Conservation (phyloP, 192 early-diverging fungal genomes). For the Martensiomyces pterosporus region DNA sequence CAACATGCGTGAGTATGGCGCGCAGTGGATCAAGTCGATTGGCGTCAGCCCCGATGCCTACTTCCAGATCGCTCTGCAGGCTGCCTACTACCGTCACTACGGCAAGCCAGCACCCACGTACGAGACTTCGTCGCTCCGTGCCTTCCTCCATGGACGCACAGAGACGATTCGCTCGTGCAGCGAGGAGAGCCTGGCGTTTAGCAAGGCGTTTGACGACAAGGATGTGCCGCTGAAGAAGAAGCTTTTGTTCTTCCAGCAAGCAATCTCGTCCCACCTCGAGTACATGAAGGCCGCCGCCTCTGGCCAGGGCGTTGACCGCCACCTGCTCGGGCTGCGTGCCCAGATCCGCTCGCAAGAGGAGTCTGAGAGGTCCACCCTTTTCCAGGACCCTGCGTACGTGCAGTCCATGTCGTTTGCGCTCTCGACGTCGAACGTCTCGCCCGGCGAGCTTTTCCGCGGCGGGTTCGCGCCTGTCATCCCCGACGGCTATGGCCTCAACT, state of each 20-base stretch:
- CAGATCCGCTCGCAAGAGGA: slow-evolving; percentile 65
- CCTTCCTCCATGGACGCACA: slow-evolving; percentile 81
- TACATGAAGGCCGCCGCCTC: slow-evolving; percentile 72
- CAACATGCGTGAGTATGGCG: slow-evolving; percentile 71
- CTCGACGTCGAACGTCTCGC: slow-evolving; percentile 78
- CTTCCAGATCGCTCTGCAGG: slow-evolving; percentile 86
- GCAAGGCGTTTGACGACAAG: slow-evolving; percentile 69
- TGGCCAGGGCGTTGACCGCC: slow-evolving; percentile 88
- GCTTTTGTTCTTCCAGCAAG: slow-evolving; percentile 56
- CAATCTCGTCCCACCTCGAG: slow-evolving; percentile 63
- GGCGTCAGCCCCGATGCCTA: slow-evolving; percentile 85
- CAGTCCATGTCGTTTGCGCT: slow-evolving; percentile 75
- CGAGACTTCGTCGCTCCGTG: slow-evolving; percentile 69
- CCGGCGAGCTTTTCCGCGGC: slow-evolving; percentile 64
- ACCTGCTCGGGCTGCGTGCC: slow-evolving; percentile 77
- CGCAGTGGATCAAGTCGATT: slow-evolving; percentile 77
- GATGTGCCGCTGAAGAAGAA: slow-evolving; percentile 44
- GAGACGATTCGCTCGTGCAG: slow-evolving; percentile 87
- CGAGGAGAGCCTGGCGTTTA: slow-evolving; percentile 72
- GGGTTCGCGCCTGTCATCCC: slow-evolving; percentile 83
- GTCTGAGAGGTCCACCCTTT: slow-evolving; percentile 60
- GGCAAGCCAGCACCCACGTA: slow-evolving; percentile 67
- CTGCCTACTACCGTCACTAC: slow-evolving; percentile 75
- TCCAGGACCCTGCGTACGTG: slow-evolving; percentile 76
- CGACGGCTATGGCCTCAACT: slow-evolving; percentile 87